A percentile compares a stretch with the other conserved stretches of the same genome.
These are phyloP conservation scores for Quercus suber DNA, from an alignment of 306 rosid genomes.

Conservation along the genomic window DNA sequence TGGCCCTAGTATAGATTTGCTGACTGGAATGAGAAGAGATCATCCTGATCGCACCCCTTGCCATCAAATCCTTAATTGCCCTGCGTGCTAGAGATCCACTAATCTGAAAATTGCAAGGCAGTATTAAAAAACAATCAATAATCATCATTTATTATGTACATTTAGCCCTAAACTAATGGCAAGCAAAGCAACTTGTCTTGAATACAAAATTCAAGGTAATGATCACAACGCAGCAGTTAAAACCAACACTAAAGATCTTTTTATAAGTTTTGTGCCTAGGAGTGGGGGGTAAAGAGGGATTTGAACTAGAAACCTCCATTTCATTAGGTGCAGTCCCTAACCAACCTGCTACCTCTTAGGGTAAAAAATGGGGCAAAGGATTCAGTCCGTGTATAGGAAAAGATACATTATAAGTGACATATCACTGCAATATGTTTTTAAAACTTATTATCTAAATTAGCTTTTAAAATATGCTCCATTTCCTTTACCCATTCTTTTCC, in stretches of 20 bases:
- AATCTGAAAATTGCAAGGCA: neutral
- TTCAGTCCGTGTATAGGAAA: neutral
- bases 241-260: too few relatives aligned
- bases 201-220: neutral
- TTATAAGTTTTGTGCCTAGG: too few relatives aligned
- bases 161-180: neutral
- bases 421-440: neutral
- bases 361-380: neutral
- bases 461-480: neutral
- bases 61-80: constrained; percentile 11
- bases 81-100: constrained; percentile 8
- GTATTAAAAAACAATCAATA: neutral
- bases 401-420: neutral
- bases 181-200: neutral
- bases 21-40: constrained; percentile 5
- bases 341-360: too few relatives aligned
- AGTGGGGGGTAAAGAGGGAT: too few relatives aligned
- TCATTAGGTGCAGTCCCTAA: too few relatives aligned
- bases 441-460: neutral
- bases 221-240: neutral
- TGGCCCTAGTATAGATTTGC: constrained; percentile 10
- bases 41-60: constrained; percentile 1
- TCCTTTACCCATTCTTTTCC: neutral
- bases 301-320: too few relatives aligned
- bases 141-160: neutral